phyloP scores from a whole-genome alignment of 2,329 filamentous ascomycete genomes.

The Huntiella abstrusa region DNA sequence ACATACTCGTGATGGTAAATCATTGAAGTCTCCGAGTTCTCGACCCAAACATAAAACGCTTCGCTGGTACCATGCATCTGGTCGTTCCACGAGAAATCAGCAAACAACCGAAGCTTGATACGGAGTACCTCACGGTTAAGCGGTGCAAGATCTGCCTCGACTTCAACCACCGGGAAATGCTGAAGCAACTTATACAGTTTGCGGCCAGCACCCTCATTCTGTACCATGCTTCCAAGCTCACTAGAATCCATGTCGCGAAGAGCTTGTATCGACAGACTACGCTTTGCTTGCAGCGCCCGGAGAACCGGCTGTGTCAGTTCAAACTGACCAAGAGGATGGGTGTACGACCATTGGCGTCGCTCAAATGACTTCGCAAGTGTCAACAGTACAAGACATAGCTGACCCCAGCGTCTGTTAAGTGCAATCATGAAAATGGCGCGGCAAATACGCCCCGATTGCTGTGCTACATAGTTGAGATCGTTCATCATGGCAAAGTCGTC shows the following conservation, averaged over 20 bases:
- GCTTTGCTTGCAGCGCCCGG: constrained; percentile 68
- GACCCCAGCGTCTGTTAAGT: constrained; percentile 83
- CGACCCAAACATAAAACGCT: constrained; percentile 97
- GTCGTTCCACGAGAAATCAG: constrained; percentile 91
- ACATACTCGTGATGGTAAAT: constrained; percentile 98
- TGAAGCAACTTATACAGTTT: constrained; percentile 65
- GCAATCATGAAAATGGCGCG: constrained; percentile 95
- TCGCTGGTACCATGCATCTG: constrained; percentile 84
- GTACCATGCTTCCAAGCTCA: constrained; percentile 79
- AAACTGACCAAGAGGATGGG: constrained; percentile 90
- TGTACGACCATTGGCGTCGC: constrained; percentile 83
- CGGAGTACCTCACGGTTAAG: constrained; percentile 85
- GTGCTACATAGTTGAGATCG: constrained; percentile 84
- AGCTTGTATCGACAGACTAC: constrained; percentile 55
- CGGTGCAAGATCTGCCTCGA: constrained; percentile 89
- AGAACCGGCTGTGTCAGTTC: constrained; percentile 71
- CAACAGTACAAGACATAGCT: constrained; percentile 79
- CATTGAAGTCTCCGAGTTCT: constrained; percentile 92
- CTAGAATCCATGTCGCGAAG: constrained; percentile 83
- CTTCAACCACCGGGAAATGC: constrained; percentile 78
- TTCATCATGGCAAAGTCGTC: constrained; percentile 90
- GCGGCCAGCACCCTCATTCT: constrained; percentile 73
- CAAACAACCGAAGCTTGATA: constrained; percentile 70
- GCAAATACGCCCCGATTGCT: constrained; percentile 88
- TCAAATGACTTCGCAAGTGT: constrained; percentile 95